Percentiles rank a stretch among this genome's conserved stretches.
Evolutionary conservation across 345 rosid species (phyloP).

Genomic region (Aegle marmelos): DNA sequence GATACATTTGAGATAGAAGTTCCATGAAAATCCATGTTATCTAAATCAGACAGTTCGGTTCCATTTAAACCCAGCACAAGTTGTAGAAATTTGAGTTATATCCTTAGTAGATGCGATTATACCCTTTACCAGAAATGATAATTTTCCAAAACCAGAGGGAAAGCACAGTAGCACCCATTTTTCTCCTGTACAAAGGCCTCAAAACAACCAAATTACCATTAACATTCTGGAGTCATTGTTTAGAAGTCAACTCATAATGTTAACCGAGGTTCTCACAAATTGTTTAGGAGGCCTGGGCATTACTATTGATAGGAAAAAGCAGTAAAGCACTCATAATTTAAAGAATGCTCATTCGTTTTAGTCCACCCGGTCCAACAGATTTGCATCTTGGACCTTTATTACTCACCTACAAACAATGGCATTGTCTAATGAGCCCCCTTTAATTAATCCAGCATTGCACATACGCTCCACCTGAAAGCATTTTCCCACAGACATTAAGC

Average conservation of each 20-base stretch:
- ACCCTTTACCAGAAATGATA: background rate
- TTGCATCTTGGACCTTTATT: background rate
- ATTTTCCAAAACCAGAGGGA: background rate
- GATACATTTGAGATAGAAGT: background rate
- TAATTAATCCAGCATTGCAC: conserved; percentile 68
- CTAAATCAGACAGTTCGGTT: background rate
- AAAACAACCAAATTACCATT: background rate
- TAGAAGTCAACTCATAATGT: background rate
- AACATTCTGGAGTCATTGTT: background rate
- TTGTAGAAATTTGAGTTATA: background rate
- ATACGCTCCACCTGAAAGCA: conserved; percentile 64
- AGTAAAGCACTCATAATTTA: background rate
- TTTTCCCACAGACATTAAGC: conserved; percentile 1
- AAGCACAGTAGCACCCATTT: background rate
- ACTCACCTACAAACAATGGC: conserved; percentile 81
- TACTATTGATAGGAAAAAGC: background rate
- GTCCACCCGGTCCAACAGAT: background rate
- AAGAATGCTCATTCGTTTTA: background rate
- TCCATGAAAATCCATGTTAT: background rate
- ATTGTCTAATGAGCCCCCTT: conserved; percentile 82
- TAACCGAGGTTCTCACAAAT: background rate
- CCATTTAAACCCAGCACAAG: background rate
- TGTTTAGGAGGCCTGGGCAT: background rate
- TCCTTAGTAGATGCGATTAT: background rate
- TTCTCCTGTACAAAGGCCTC: background rate